phyloP scores from a whole-genome alignment of 768 basidiomycete species.

The Lyophyllum atratum region DNA sequence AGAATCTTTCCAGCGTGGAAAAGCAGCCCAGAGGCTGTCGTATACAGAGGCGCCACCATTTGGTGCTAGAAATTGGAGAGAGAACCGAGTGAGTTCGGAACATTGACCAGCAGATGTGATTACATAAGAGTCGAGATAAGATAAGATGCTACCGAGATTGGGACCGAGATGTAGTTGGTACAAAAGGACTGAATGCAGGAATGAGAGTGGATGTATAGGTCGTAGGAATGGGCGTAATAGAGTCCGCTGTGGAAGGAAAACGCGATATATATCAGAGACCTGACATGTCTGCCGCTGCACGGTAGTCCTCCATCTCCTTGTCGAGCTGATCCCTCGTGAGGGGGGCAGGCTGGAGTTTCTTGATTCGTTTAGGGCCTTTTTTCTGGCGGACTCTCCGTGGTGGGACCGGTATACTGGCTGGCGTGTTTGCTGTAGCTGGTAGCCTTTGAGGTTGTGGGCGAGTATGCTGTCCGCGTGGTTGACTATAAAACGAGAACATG shows the following conservation, averaged over 20 bases:
- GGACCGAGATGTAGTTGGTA: no score
- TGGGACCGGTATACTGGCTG: conserved; percentile 26
- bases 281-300: conserved; percentile 41
- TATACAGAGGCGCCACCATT: conserved; percentile 98
- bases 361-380: conserved; percentile 76
- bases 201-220: neutral
- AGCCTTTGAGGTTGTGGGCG: conserved; percentile 5
- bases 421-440: conserved; percentile 24
- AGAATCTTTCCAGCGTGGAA: conserved; percentile 96
- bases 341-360: conserved; percentile 43
- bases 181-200: neutral
- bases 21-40: conserved; percentile 83
- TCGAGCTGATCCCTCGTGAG: conserved; percentile 63
- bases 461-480: conserved; percentile 7
- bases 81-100: neutral
- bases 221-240: neutral
- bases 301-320: conserved; percentile 81
- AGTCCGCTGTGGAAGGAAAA: neutral
- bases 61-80: neutral
- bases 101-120: neutral
- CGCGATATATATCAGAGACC: neutral
- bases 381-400: conserved; percentile 51
- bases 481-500: neutral
- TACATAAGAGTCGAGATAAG: conserved; percentile 14
- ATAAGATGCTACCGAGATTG: conserved; percentile 8